Base-by-base conservation (phyloP, 768 basidiomycete species). In the Lactifluus subvellereus region DNA sequence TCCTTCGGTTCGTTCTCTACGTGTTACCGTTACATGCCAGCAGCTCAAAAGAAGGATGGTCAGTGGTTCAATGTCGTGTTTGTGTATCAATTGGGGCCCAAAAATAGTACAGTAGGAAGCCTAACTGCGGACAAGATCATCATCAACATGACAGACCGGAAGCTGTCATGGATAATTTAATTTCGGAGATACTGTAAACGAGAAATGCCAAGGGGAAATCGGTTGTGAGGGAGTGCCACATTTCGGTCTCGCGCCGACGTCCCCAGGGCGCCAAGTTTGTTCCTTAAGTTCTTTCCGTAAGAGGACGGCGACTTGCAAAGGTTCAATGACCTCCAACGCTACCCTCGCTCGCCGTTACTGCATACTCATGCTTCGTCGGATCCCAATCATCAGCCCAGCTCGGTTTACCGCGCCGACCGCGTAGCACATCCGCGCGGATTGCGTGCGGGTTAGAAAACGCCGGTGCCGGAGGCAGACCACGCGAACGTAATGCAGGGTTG, bases 351-450 rank as follows among this genome's bases (percentile, higher is more conserved):
- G 69, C 70, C 8, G 79, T 76, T 9, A 79, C 69, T 18, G 79
- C 80, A 63, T 78, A 78, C 54, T 81, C 79, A 32, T 79, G 75
- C 61, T 74, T 77, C 60, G 61, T 59, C 6, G 70, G 61, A 37
- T 81, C 79, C 74, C 76, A 80, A 32, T 69, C 72, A 22, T 76
- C 77, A 30, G 77, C 70, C 79, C 78, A 80, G 56, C 75, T 70
- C 58, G 67, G 42, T 54, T 65, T 70, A 71, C 59, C 40, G 56
- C 68, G 66, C n/a, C 67, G 53, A 40, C 70, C 59, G 47, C 70
- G 59, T 40, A 62, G 66, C 37, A 56, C 57, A 53, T 67, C 57
- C 22, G 54, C 57, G 20, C 69, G 68, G 35, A 71, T 70, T 20
- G 69, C 60, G 48, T 71, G 68, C 10, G 70, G 70, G 57, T 61